These are phyloP conservation scores for Articulospora tetracladia DNA, from an alignment of 495 filamentous ascomycete species.

Conservation along the genomic window DNA sequence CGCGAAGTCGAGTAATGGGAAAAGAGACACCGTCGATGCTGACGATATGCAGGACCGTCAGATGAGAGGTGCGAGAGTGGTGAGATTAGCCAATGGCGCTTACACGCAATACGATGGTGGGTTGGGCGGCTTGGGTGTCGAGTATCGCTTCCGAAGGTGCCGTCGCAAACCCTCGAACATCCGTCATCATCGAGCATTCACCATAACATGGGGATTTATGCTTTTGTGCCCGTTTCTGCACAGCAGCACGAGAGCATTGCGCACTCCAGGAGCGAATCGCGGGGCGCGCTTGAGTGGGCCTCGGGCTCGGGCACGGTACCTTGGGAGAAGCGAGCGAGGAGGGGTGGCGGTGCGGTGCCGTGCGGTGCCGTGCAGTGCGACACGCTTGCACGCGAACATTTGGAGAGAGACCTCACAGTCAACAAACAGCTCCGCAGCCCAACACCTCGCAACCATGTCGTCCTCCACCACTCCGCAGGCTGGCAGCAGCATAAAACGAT, in stretches of 20 bases:
- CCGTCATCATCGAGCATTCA: too few species aligned
- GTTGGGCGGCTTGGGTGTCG: too few species aligned
- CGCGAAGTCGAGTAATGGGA: too few species aligned
- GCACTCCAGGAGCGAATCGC: background rate
- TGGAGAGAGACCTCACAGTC: background rate
- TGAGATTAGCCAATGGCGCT: background rate
- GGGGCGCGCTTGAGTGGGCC: background rate
- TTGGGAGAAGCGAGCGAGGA: too few species aligned
- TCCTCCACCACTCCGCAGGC: constrained; percentile 22
- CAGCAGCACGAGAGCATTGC: background rate
- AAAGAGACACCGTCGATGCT: background rate
- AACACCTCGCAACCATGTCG: constrained; percentile 6
- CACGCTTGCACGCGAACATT: constrained; percentile 1
- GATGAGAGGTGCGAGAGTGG: background rate
- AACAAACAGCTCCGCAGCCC: background rate
- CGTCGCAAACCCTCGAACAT: background rate
- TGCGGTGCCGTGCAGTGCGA: too few species aligned
- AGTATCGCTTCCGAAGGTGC: constrained; percentile 3
- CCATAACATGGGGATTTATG: background rate
- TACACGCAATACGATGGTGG: background rate
- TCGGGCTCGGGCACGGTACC: background rate
- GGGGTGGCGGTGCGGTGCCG: too few species aligned
- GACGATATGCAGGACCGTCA: background rate
- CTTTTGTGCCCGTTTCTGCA: background rate
- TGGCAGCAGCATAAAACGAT: constrained; percentile 21